Conservation (phyloP, 306 rosid genomes). For the Quercus suber region DNA sequence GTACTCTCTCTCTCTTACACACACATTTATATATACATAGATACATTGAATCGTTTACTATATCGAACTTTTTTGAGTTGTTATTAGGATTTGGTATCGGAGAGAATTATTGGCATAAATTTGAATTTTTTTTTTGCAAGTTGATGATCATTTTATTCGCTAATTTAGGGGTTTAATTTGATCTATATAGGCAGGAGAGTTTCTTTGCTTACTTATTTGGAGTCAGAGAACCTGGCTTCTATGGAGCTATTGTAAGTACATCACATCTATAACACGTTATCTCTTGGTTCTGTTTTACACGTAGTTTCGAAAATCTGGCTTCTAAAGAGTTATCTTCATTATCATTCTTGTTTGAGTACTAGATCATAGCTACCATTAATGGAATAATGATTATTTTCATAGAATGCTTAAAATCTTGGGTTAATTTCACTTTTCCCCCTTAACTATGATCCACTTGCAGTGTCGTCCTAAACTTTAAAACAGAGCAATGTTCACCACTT, state of each 20-base stretch:
- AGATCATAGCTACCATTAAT: background rate
- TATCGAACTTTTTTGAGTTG: background rate
- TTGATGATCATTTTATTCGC: slow-evolving; percentile 6
- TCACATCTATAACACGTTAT: background rate
- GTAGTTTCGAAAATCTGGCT: background rate
- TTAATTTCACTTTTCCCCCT: too few species aligned
- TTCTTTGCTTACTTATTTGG: slow-evolving; percentile 90
- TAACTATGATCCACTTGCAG: too few species aligned
- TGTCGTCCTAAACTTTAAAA: too few species aligned
- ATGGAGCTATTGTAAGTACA: slow-evolving; percentile 78
- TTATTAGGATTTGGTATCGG: background rate
- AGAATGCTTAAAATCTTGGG: too few species aligned
- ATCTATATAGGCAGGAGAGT: slow-evolving; percentile 72
- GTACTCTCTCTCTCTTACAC: slow-evolving; percentile 20
- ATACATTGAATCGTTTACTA: background rate
- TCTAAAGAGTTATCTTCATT: background rate
- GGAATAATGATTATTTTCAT: background rate
- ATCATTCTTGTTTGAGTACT: background rate
- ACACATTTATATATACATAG: too few species aligned
- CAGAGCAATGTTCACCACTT: too few species aligned
- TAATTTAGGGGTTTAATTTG: background rate
- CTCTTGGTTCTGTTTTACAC: background rate
- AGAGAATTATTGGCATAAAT: background rate
- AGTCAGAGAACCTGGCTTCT: slow-evolving; percentile 80
- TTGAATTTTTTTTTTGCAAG: background rate